Evolutionary conservation across 805 yeast species (phyloP), one percentile per base, ranked within the genome.

Genomic region (Metahyphopichia silvanorum): DNA sequence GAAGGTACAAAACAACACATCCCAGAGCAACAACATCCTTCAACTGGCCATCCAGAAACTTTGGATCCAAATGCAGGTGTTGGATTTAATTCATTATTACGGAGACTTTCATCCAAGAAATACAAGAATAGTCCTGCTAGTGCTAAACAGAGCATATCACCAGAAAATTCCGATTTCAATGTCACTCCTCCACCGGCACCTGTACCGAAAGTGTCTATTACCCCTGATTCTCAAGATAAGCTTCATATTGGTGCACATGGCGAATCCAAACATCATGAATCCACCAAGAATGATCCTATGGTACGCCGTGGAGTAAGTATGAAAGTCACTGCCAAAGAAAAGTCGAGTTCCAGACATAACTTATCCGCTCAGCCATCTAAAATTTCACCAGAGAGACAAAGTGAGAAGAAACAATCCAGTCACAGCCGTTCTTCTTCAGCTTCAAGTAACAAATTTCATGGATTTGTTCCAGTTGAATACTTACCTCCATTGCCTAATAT

Each of bases 231-330:
- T 14, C 30, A 31, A 13, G 31, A 30, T 5, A 27, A 21, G 15
- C 32, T 40, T n/a, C n/a, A n/a, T n/a, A n/a, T n/a, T n/a, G n/a
- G n/a, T n/a, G n/a, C n/a, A n/a, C n/a, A n/a, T n/a, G n/a, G n/a
- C n/a, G n/a, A n/a, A 26, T 39, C n/a, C 39, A n/a, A n/a, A n/a
- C n/a, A 51, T 4, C 43, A 47, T 10, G 39, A 40, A 20, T 26
- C 42, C 13, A 15, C 39, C 16, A 48, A 43, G 34, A 47, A 35
- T n/a, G 72, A 66, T 33, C 69, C 70, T 25, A 44, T 64, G 61
- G 72, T 76, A 29, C 79, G 79, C 46, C 71, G 82, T 46, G 79
- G 79, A 42, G 79, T 76, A 7, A 72, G 79, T 48, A 66, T 76
- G 73, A 76, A 72, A 47, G 70, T 76, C n/a, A 76, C 82, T 1